These are phyloP conservation scores for Akanthomyces uredinophilus DNA, from an alignment of 2,329 filamentous ascomycete genomes.

Conservation along the genomic window DNA sequence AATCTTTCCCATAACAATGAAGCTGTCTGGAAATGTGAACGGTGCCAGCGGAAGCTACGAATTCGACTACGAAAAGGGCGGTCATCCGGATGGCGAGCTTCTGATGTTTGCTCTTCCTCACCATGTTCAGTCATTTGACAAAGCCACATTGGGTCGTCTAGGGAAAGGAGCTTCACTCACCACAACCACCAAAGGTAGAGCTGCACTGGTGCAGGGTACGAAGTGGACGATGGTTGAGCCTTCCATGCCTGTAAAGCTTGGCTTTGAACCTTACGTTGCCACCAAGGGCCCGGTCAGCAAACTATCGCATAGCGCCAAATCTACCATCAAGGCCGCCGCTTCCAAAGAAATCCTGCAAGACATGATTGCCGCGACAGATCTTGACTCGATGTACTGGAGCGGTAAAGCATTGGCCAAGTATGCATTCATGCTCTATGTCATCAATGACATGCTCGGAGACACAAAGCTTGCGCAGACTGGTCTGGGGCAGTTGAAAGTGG, in stretches of 20 bases:
- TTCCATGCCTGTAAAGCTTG: conserved; percentile 66
- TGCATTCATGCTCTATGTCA: conserved; percentile 61
- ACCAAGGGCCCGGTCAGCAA: conserved; percentile 38
- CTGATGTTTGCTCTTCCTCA: conserved; percentile 88
- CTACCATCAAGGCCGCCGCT: conserved; percentile 57
- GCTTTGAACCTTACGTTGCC: conserved; percentile 73
- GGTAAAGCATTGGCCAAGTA: conserved; percentile 82
- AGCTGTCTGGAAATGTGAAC: conserved; percentile 57
- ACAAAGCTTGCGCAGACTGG: conserved; percentile 50
- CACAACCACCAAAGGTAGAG: conserved; percentile 80
- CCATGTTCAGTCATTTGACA: conserved; percentile 71
- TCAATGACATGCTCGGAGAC: conserved; percentile 59
- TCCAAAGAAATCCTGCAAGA: conserved; percentile 71
- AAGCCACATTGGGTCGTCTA: conserved; percentile 43
- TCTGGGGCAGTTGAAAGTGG: conserved; percentile 56
- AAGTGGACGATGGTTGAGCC: conserved; percentile 74
- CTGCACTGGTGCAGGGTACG: conserved; percentile 65
- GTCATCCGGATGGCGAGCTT: conserved; percentile 54
- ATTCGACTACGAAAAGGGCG: conserved; percentile 68
- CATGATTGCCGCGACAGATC: conserved; percentile 65
- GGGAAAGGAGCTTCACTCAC: conserved; percentile 55
- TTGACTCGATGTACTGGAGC: conserved; percentile 88
- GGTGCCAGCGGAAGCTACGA: conserved; percentile 64
- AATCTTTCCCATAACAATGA: conserved; percentile 62
- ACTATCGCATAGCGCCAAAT: conserved; percentile 51